Percentiles rank a stretch among this genome's conserved stretches.
Evolutionary conservation across 495 filamentous ascomycete genomes (phyloP).

Genomic region (Xeromyces bisporus): DNA sequence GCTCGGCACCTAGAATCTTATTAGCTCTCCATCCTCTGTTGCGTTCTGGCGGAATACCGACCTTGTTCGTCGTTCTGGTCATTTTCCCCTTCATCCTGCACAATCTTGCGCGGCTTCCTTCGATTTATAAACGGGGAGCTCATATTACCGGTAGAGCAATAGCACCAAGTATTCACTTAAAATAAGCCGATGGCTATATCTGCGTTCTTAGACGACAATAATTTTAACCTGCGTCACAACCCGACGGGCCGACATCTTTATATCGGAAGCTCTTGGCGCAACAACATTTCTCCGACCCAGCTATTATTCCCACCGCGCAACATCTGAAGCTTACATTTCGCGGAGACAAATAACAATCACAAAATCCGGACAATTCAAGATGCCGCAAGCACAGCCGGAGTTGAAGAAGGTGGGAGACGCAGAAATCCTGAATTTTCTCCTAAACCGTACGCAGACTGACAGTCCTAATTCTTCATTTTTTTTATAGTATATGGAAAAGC

Average conservation of each 20-base stretch:
- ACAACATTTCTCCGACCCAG: conserved; percentile 15
- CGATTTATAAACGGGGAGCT: conserved; percentile 51
- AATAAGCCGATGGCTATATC: no score
- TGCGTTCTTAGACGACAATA: no score
- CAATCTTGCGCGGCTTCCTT: conserved; percentile 59
- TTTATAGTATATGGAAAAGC: conserved; percentile 94
- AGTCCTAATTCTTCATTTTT: conserved; percentile 5
- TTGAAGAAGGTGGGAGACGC: conserved; percentile 65
- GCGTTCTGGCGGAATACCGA: conserved; percentile 4
- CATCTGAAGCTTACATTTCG: conserved; percentile 6
- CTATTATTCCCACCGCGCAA: conserved; percentile 13
- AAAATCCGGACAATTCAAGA: conserved; percentile 36
- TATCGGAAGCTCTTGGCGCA: background rate
- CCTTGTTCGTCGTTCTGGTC: conserved; percentile 17
- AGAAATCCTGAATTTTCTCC: background rate
- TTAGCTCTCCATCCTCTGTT: conserved; percentile 5
- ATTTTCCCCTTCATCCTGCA: conserved; percentile 48
- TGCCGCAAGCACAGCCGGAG: conserved; percentile 98
- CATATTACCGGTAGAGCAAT: conserved; percentile 18
- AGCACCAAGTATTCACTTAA: no score
- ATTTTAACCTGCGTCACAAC: no score
- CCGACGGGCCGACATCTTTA: no score
- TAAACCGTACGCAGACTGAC: background rate
- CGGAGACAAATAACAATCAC: conserved; percentile 1
- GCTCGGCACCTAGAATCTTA: conserved; percentile 10